Conservation (phyloP, 2,329 filamentous ascomycete species). For the Pochonia chlamydosporia region DNA sequence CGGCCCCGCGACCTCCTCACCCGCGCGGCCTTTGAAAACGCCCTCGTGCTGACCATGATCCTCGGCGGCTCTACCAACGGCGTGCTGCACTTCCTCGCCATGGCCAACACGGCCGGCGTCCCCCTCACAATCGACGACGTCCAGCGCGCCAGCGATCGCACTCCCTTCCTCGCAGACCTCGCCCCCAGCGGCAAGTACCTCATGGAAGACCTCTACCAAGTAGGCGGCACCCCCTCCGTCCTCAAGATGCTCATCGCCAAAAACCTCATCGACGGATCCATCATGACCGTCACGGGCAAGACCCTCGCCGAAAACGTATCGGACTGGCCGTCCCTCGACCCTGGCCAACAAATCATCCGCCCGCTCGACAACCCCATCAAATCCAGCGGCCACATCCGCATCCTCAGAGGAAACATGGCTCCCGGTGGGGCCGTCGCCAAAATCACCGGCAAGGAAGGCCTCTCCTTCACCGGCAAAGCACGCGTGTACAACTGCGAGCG, state of each 20-base stretch:
- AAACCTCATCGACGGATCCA: conserved; percentile 67
- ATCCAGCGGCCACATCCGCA: conserved; percentile 77
- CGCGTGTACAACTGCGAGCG: conserved; percentile 84
- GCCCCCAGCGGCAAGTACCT: conserved; percentile 78
- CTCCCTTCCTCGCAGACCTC: conserved; percentile 80
- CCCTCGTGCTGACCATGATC: conserved; percentile 83
- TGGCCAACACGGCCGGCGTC: conserved; percentile 80
- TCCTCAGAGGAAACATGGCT: conserved; percentile 81
- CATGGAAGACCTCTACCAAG: conserved; percentile 82
- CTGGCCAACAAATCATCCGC: conserved; percentile 82
- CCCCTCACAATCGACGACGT: conserved; percentile 75
- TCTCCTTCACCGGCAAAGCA: conserved; percentile 73
- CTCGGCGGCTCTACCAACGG: conserved; percentile 88
- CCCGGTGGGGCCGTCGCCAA: conserved; percentile 89
- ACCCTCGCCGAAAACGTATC: conserved; percentile 78
- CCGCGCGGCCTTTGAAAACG: conserved; percentile 78
- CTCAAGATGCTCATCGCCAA: conserved; percentile 79
- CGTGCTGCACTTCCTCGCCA: conserved; percentile 82
- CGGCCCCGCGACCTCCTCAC: conserved; percentile 75
- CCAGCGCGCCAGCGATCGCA: conserved; percentile 73
- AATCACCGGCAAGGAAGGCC: conserved; percentile 92
- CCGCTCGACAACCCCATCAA: conserved; percentile 72
- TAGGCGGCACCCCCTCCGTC: conserved; percentile 80
- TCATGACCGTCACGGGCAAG: conserved; percentile 78
- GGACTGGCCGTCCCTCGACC: conserved; percentile 68